These are phyloP conservation scores for Syncephalis plumigaleata DNA, from an alignment of 371 early-diverging fungal species.

Conservation along the genomic window DNA sequence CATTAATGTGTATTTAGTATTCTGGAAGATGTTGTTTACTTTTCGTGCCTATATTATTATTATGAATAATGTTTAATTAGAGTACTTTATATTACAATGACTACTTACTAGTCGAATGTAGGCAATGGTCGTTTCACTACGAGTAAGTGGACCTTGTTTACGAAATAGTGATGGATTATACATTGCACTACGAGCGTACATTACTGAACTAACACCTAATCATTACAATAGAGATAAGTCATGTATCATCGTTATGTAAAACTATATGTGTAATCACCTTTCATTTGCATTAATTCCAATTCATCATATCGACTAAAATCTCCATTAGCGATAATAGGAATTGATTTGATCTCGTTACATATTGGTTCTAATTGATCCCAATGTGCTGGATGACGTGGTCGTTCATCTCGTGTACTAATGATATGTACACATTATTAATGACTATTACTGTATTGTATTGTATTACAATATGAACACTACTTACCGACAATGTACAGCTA, in stretches of 20 bases:
- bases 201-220: constrained; percentile 42
- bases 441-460: too few species aligned
- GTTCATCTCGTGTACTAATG: constrained; percentile 41
- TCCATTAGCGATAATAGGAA: constrained; percentile 89
- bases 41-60: constrained; percentile 11
- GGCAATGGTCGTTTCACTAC: constrained; percentile 26
- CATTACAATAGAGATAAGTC: too few species aligned
- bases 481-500: constrained; percentile 83
- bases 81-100: background rate
- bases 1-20: constrained; percentile 77
- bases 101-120: constrained; percentile 42
- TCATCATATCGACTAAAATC: constrained; percentile 55
- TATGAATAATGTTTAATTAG: background rate
- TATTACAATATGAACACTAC: too few species aligned
- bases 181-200: constrained; percentile 81
- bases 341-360: constrained; percentile 29
- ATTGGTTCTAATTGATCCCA: constrained; percentile 72
- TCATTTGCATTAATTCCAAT: constrained; percentile 28
- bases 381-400: constrained; percentile 58
- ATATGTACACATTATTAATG: too few species aligned
- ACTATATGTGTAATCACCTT: constrained; percentile 12
- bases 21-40: constrained; percentile 52
- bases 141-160: constrained; percentile 32
- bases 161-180: constrained; percentile 71
- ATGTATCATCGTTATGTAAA: background rate